Conservation (phyloP, 768 basidiomycete genomes). For the Lyophyllum atratum region DNA sequence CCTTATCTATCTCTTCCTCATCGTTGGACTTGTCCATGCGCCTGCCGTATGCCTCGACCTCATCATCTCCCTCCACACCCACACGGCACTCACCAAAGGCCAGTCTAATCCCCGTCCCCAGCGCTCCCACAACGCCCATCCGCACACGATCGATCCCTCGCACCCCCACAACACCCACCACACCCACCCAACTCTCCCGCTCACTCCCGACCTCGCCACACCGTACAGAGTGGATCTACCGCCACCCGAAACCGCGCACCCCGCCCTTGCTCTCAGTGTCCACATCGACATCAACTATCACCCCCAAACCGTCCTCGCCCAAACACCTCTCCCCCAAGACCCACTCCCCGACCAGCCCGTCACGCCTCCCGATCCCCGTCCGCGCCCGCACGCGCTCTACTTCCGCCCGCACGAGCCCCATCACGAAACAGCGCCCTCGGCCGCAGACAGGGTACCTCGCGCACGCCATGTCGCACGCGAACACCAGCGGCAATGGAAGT, state of each 20-base stretch:
- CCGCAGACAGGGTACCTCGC: conserved; percentile 31
- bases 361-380: conserved; percentile 23
- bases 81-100: conserved; percentile 4
- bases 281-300: conserved; percentile 21
- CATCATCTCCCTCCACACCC: conserved; percentile 1
- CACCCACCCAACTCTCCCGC: conserved; percentile 5
- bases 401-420: conserved; percentile 19
- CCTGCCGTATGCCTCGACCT: neutral
- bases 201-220: conserved; percentile 13
- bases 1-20: neutral
- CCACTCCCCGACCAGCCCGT: conserved; percentile 7
- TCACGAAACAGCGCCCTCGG: conserved; percentile 11
- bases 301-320: conserved; percentile 14
- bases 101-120: conserved; percentile 5
- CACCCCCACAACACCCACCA: neutral
- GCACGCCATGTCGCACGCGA: conserved; percentile 27
- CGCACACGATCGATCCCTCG: neutral
- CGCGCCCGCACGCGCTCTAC: conserved; percentile 24
- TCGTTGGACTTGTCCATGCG: neutral
- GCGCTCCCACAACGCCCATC: conserved; percentile 3
- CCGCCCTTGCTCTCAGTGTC: conserved; percentile 9
- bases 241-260: conserved; percentile 20
- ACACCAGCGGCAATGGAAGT: conserved; percentile 7
- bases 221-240: conserved; percentile 24
- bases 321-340: conserved; percentile 16